Base-by-base conservation (phyloP, 1,284 basidiomycete genomes). In the Mycosarcoma mackinlayi region DNA sequence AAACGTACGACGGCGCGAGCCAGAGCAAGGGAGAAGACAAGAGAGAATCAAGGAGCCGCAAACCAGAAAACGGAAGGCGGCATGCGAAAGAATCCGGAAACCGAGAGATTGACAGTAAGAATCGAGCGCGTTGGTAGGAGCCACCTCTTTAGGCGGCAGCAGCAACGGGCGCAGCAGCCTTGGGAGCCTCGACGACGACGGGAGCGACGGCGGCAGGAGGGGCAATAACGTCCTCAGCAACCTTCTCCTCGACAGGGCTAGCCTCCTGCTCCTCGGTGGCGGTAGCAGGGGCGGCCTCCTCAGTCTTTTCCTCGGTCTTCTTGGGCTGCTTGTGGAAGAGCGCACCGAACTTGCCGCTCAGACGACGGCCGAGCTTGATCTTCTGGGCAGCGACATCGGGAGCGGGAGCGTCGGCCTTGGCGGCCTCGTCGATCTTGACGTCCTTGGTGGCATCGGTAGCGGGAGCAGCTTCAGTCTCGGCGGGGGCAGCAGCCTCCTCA, bases 381-480 rank as follows among this genome's bases (percentile, higher is more conserved):
- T 66, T 73, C 56, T 75, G 57, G 19, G 63, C 62, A 45, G 71
- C 63, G 37, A 74, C 63, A 34, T 73, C 67, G 40, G 71, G 63
- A 33, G 74, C 61, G 24, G 73, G 55, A 44, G 72, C 62, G 18
- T 71, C 58, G 30, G 45, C 61, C 62, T 77, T 77, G 65, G 73
- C 75, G 18, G 69, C 47, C 56, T 75, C 73, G 52, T 73, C 71
- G 49, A 73, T 73, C 71, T 76, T 76, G 66, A 76, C 74, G 7
- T 50, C 66, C 65, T 68, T 60, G 49, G 53, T 50, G 52, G 65
- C 72, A 44, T 67, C 62, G 14, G 71, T 27, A 34, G 68, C 44
- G 24, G 69, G 57, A 23, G 57, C 51, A 33, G 49, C 70, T 24
- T 61, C 56, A 28, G 55, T 34, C 21, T 54, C 19, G 25, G 63